Base-by-base conservation (phyloP, 2,329 filamentous ascomycete genomes). In the Diaporthe nobilis region DNA sequence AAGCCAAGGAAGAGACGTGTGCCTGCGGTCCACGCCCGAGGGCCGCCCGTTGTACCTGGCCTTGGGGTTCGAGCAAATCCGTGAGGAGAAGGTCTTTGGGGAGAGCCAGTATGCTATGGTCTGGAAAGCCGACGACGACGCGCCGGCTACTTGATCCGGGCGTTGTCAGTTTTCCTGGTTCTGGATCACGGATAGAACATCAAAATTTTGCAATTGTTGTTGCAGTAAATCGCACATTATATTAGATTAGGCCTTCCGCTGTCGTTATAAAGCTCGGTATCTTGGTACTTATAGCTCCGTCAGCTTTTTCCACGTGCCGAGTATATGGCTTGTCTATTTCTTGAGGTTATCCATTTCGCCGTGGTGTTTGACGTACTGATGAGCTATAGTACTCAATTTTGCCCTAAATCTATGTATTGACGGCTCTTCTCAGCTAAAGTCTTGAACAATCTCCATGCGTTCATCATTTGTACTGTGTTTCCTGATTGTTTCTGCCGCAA, bases 11-110 rank as follows among this genome's bases (percentile, higher is more conserved):
- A 77, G 63, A 39, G 77, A 79, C 31, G 78, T 72, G 1, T 80
- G 76, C 44, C 51, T 82, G 15, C 42, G 78, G 8, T 75, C 79
- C 0, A 80, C 78, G 1, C 74, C 78, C 13, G 77, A 76, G 9
- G 81, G 81, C 6, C 67, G 68, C 34, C 72, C 72, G 13, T 42
- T 82, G n/a, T 82, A 82, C 37, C 61, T 71, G 15, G 39, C 60
- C 10, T 15, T 78, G 2, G 81, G 81, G 1, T 82, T 82, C 47
- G 37, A 77, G 34, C 57, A 74, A 17, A 39, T 80, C 1, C 75
- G 77, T 1, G 71, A 77, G 31, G n/a, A 61, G 22, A 28, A 13
- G 42, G 51, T 68, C 20, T 20, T 67, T 8, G 75, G 67, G 1
- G 15, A 34, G n/a, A 47, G 12, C 7, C 75, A 76, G 47, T 72